phyloP scores from a whole-genome alignment of 495 filamentous ascomycete species.

The Podospora anserina region DNA sequence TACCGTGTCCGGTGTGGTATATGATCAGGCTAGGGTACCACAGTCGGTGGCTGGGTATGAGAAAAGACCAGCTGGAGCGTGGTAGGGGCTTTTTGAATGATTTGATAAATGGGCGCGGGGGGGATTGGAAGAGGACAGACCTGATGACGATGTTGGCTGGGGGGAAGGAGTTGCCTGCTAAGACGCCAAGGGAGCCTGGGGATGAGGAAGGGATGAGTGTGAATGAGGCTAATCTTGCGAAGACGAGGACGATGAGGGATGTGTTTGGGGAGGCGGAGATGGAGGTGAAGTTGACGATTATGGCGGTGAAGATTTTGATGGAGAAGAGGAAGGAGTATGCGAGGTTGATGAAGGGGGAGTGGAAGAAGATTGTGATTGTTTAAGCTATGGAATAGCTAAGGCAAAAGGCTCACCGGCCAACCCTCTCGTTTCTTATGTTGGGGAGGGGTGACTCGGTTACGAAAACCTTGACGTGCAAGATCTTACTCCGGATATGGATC shows the following conservation, averaged over 20 bases:
- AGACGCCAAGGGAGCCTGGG: background rate
- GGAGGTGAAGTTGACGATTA: constrained; percentile 14
- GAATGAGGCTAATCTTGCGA: background rate
- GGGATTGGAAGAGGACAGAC: background rate
- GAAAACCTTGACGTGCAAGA: background rate
- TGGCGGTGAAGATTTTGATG: constrained; percentile 12
- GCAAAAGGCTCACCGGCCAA: background rate
- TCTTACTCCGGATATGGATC: background rate
- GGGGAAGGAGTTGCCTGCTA: background rate
- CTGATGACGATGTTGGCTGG: background rate
- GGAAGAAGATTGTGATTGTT: constrained; percentile 19
- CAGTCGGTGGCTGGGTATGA: background rate
- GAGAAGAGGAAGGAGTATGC: constrained; percentile 10
- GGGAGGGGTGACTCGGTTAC: background rate
- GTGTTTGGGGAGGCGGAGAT: constrained; percentile 2
- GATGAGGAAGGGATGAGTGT: background rate
- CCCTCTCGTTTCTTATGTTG: background rate
- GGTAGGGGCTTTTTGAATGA: background rate
- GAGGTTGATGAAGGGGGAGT: constrained; percentile 12
- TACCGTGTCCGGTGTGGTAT: background rate
- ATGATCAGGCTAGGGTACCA: background rate
- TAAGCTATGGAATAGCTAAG: background rate
- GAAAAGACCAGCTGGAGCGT: background rate
- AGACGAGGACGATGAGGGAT: background rate
- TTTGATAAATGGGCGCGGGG: background rate